Evolutionary conservation across 352 stramenopile species (phyloP), one percentile per base, ranked within the genome.

Genomic region (Halophytophthora batemanensis): DNA sequence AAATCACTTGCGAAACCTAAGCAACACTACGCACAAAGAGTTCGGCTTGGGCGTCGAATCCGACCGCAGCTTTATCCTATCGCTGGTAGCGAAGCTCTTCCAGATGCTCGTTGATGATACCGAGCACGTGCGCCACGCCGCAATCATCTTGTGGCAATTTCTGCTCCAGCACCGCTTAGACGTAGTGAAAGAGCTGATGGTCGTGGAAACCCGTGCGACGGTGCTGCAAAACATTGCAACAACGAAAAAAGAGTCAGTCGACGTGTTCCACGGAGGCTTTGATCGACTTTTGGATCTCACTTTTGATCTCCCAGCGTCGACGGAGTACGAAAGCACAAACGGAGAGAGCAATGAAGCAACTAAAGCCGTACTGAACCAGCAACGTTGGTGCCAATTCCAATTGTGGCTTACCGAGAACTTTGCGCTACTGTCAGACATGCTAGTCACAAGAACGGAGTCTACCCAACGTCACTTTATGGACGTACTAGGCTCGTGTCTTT

Each of bases 341-440:
- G 35, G 14, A 47, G 51, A 21, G 17, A 50, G 25, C 42, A 40
- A 13, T 11, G 11, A n/a, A 4, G 19, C 44, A 37, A 17, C 42
- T 14, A 8, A 8, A 40, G n/a, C n/a, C n/a, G n/a, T 21, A 17
- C 25, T 71, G 0, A 87, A 69, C 22, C 64, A 71, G 45, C 76
- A 90, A 12, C 82, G 68, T 17, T 90, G 79, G 79, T 61, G 85
- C 11, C 72, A 87, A 40, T 93, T 93, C 38, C 77, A 86, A n/a
- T 56, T 77, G n/a, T 93, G 82, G 82, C 57, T 93, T 11, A 82
- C 72, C 1, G 77, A 87, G 18, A 81, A 89, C 36, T 69, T 68
- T 21, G 54, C 74, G 7, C 45, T 86, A 2, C 60, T 93, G 10
- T 74, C 81, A n/a, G 79, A 93, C 33, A 29, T 90, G 15, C 74